A percentile compares a stretch with the other conserved stretches of the same genome.
Conservation (phyloP, 768 basidiomycete species). For the Mycena indigotica region DNA sequence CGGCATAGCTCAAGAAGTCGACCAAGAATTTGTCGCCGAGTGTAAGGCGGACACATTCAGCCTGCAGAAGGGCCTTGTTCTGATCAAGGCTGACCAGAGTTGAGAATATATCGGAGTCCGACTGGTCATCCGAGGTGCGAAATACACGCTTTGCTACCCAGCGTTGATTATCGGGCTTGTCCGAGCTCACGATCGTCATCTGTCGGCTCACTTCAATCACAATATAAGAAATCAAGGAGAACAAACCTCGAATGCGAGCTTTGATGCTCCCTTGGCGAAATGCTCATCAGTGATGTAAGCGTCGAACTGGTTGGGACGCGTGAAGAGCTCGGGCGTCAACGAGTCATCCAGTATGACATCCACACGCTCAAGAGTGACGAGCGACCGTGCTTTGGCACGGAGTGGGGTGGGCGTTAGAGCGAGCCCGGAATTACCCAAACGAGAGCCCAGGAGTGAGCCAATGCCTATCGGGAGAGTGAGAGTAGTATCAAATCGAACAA, state of each 20-base stretch:
- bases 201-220: not conserved
- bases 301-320: not conserved
- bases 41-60: too few relatives aligned
- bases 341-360: not conserved
- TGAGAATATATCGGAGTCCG: not conserved
- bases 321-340: not conserved
- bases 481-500: too few relatives aligned
- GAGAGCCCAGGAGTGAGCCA: not conserved
- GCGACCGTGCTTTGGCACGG: not conserved
- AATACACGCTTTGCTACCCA: conserved; percentile 5
- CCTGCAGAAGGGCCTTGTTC: too few relatives aligned
- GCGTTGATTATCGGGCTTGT: too few relatives aligned
- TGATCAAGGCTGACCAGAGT: too few relatives aligned
- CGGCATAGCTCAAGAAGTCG: too few relatives aligned
- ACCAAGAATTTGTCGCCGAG: too few relatives aligned
- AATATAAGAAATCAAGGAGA: not conserved
- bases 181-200: not conserved
- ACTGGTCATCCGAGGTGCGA: not conserved
- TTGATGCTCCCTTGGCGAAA: not conserved
- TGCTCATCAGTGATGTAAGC: not conserved
- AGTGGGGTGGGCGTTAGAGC: not conserved
- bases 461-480: not conserved
- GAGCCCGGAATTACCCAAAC: not conserved
- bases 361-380: not conserved
- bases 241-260: not conserved